Base-by-base conservation (phyloP, 225 moss, liverwort and hornwort genomes). In the Polytrichum formosum region DNA sequence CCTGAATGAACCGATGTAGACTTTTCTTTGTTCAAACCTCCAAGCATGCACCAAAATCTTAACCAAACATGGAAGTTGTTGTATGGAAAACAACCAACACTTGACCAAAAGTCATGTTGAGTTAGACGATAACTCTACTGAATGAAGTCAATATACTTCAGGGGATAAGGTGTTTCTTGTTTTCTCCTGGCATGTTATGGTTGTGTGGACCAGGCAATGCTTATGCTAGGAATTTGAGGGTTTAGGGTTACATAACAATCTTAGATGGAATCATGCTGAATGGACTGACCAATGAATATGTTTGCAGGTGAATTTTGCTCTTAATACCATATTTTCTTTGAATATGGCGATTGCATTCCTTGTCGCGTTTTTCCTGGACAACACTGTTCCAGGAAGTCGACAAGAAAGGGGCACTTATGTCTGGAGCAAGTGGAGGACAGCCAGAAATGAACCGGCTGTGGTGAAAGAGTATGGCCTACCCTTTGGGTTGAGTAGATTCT, bases 331-430 rank as follows among this genome's bases (percentile, higher is more conserved):
- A 60, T 79, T 92, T 17, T 92, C 92, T 20, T 61, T 92, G 73
- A 84, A 92, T 28, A 92, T 92, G 92, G 90, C 88, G 30, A 83
- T 92, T 63, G 92, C 92, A 22, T 92, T 92, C 67, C 76, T 92
- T 21, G 92, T 90, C 17, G 92, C 90, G 0, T 92, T 90, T 61
- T 72, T 92, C 55, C 76, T 92, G 56, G 92, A 92, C 77, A 92
- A 92, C 67, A 92, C 92, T 6, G 92, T 92, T 22, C 92, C 92
- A 26, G 92, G 92, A 56, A 92, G 92, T 77, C 82, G 83, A 55
- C 92, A 90, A 77, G 92, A 92, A 65, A 81, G 92, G 67, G 92
- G 92, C 28, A 88, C 88, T 26, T 92, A 88, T 54, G 88, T 92
- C 53, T 92, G 92, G 92, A 86, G 90, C 67, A 88, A 88, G 73